Conservation (phyloP, 768 basidiomycete species). For the Serendipita indica region DNA sequence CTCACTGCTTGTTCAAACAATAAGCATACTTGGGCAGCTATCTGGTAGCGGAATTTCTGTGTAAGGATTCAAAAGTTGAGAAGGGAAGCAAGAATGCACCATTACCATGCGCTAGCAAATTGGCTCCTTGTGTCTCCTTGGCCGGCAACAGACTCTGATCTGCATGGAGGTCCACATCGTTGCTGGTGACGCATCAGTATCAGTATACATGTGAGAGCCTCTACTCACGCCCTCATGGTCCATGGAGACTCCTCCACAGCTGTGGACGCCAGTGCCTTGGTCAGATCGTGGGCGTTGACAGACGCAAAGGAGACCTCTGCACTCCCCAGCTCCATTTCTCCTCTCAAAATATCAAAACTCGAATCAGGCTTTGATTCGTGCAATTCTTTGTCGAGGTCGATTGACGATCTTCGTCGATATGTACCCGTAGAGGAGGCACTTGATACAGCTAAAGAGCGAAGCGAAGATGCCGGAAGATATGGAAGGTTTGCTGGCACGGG, state of each 20-base stretch:
- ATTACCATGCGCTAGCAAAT: background rate
- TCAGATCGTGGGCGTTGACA: background rate
- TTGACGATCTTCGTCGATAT: background rate
- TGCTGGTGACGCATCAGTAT: background rate
- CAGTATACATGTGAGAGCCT: background rate
- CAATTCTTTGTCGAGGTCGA: conserved; percentile 7
- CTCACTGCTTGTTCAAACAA: background rate
- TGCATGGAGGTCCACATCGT: background rate
- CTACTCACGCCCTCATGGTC: background rate
- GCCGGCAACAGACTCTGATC: background rate
- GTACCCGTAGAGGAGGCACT: background rate
- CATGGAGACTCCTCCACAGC: background rate
- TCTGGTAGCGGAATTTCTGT: background rate
- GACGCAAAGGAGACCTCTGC: background rate
- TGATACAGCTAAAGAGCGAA: background rate
- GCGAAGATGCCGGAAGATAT: background rate
- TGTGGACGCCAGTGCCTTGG: background rate
- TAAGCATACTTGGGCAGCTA: background rate
- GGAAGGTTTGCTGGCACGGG: background rate
- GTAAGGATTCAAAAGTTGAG: background rate
- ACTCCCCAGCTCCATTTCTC: background rate
- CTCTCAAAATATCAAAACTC: conserved; percentile 5
- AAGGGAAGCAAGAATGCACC: background rate
- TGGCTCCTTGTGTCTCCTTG: background rate
- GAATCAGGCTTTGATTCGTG: background rate